Evolutionary conservation across 116 monocot genomes (phyloP).

Genomic region (Dioscorea cayenensis): DNA sequence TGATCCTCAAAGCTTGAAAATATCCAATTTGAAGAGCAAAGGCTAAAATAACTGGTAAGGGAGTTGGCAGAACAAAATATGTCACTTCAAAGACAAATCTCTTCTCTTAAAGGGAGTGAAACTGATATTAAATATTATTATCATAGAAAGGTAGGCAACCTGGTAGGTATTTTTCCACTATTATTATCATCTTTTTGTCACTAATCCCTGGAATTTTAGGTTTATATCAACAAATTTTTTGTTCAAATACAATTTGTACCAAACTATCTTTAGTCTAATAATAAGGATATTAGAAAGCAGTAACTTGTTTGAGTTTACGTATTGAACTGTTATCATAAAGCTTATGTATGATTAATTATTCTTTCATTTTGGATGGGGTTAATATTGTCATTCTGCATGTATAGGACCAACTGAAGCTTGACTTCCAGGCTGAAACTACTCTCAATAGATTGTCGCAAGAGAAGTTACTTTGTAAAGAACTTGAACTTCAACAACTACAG

Average conservation of each 20-base stretch:
- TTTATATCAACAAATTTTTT: no score
- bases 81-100: conserved; percentile 65
- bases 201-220: no score
- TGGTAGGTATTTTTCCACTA: no score
- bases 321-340: no score
- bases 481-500: conserved; percentile 64
- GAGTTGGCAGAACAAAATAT: conserved; percentile 90
- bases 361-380: no score
- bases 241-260: no score
- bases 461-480: conserved; percentile 56
- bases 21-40: conserved; percentile 67
- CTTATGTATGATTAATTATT: background rate
- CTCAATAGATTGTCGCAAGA: conserved; percentile 55
- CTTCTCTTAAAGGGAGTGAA: conserved; percentile 48
- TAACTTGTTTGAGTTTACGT: no score
- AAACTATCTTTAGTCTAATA: no score
- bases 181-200: no score
- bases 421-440: conserved; percentile 67
- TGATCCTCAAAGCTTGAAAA: conserved; percentile 68
- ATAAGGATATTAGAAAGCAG: no score
- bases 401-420: conserved; percentile 50
- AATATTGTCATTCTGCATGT: background rate
- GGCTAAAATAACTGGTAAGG: conserved; percentile 61
- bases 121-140: conserved; percentile 23
- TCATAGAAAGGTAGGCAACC: no score